Base-by-base conservation (phyloP, 495 filamentous ascomycete species). In the Penicillium nucicola region DNA sequence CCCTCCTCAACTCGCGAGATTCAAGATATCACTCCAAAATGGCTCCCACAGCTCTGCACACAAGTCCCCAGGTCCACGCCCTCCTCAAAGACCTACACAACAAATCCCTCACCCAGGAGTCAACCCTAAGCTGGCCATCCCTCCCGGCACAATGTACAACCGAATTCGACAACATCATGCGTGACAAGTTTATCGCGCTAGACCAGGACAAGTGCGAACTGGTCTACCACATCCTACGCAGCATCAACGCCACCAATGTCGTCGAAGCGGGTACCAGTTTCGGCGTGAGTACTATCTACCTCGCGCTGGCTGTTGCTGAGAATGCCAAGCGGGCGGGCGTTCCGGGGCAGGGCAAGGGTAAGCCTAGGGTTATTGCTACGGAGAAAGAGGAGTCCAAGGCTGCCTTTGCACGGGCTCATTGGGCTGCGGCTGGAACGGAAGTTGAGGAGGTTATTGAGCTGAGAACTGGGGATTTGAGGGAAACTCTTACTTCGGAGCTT, bases 281-380 rank as follows among this genome's bases (percentile, higher is more conserved):
- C 45, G 81, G 82, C 11, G 79, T 84, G 2, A 78, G 74, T 42
- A 83, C 80, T 0, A 84, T 84, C 49, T 83, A 84, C 43, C 72
- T 84, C 15, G 78, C 78, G 1, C 60, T 84, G 2, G 82, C 79
- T 1, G 73, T 81, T 12, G 68, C 64, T 3, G 52, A 62, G 18
- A 55, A 63, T 40, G 61, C 71, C 38, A 68, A 56, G 22, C 49
- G 52, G 0, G 54, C 47, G 1, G 56, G 50, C 1, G n/a, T n/a
- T n/a, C n/a, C n/a, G n/a, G 53, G 40, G 1, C 25, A 28, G 25
- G 7, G 7, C 2, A 53, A 41, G 2, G 23, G 35, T n/a, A 28
- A 20, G 15, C 76, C 71, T 2, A 72, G 61, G 36, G 78, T 84
- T 0, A 76, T 84, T 47, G 81, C 73, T 9, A 83, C 80, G 1